phyloP scores from a whole-genome alignment of 805 yeast species.

The Candida stauntonica region DNA sequence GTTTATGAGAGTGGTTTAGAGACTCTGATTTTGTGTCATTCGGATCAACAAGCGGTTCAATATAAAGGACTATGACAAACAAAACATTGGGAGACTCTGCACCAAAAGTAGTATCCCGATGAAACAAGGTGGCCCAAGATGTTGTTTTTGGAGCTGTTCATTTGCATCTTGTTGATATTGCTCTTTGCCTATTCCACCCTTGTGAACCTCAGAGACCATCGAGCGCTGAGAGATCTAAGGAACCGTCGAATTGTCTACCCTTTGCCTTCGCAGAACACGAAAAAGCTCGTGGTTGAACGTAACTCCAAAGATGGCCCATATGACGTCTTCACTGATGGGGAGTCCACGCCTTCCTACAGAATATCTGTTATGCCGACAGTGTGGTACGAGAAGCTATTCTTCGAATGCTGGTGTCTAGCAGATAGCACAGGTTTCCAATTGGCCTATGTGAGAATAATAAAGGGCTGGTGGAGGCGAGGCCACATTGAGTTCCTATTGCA shows the following conservation, averaged over 20 bases:
- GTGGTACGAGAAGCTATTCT: not conserved
- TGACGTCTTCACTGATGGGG: not conserved
- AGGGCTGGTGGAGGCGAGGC: not conserved
- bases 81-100: too few species aligned
- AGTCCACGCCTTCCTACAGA: not conserved
- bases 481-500: constrained; percentile 4
- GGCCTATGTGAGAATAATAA: constrained; percentile 1
- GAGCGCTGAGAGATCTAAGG: not conserved
- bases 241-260: constrained; percentile 1
- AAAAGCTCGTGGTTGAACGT: not conserved
- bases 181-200: not conserved
- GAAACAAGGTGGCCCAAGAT: too few species aligned
- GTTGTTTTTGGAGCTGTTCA: not conserved
- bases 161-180: not conserved
- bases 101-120: too few species aligned
- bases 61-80: not conserved
- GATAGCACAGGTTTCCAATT: constrained; percentile 8
- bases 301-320: not conserved
- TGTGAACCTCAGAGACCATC: not conserved
- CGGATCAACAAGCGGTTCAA: too few species aligned
- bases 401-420: constrained; percentile 4
- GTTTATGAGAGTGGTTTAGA: too few species aligned
- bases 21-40: too few species aligned
- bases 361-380: not conserved
- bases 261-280: not conserved